Percentiles rank a stretch among this genome's conserved stretches.
These are phyloP conservation scores for Fraxinus pennsylvanica DNA, from an alignment of 257 asterid genomes.

Conservation along the genomic window DNA sequence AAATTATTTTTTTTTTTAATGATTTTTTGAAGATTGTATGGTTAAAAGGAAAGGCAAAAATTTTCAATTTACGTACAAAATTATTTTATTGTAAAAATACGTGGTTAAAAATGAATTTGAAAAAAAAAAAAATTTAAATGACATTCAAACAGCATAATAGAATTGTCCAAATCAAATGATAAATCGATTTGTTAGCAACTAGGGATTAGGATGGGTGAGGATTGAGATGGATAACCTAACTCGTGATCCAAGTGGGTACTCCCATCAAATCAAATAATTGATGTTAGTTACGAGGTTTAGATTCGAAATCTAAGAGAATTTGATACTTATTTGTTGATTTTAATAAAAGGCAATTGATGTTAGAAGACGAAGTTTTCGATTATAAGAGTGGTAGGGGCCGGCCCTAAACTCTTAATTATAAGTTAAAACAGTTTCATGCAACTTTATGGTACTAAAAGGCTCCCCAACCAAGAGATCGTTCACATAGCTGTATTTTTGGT, in stretches of 20 bases:
- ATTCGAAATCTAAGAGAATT: conserved; percentile 12
- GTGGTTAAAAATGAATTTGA: too few species aligned
- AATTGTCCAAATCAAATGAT: conserved; percentile 18
- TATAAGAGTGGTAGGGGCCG: neutral
- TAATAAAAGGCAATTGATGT: neutral
- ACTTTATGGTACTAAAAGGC: neutral
- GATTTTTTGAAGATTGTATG: too few species aligned
- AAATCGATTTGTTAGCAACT: neutral
- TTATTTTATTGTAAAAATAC: too few species aligned
- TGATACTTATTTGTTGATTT: neutral
- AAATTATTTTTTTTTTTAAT: too few species aligned
- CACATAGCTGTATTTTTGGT: neutral
- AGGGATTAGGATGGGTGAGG: conserved; percentile 15
- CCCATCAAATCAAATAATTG: conserved; percentile 32
- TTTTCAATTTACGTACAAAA: too few species aligned
- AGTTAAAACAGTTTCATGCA: neutral
- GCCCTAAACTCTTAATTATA: neutral
- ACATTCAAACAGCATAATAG: neutral
- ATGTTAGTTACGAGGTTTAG: conserved; percentile 1
- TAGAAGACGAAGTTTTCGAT: neutral
- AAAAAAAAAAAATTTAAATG: too few species aligned
- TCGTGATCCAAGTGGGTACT: conserved; percentile 28
- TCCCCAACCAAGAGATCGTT: too few species aligned
- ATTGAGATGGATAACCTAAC: conserved; percentile 34
- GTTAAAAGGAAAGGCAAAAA: too few species aligned